Conservation (phyloP, 2,329 filamentous ascomycete genomes). For the Fusarium armeniacum region DNA sequence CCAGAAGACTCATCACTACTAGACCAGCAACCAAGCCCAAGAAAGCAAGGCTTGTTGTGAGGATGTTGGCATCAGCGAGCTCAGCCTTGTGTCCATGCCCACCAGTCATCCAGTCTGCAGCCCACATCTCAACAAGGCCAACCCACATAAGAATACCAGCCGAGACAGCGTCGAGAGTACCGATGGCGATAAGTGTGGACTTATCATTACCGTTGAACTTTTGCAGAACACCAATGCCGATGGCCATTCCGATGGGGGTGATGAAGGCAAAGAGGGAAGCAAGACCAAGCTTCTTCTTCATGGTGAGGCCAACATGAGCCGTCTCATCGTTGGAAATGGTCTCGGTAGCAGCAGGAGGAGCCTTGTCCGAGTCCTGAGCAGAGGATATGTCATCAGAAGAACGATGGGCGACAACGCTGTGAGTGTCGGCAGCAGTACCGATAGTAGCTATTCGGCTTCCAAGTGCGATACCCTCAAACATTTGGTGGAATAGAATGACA, state of each 20-base stretch:
- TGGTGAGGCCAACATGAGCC: slow-evolving; percentile 50
- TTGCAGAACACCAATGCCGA: slow-evolving; percentile 79
- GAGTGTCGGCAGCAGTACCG: slow-evolving; percentile 49
- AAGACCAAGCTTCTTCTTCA: slow-evolving; percentile 71
- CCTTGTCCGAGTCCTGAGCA: slow-evolving; percentile 50
- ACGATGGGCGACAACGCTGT: slow-evolving; percentile 45
- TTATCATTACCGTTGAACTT: slow-evolving; percentile 80
- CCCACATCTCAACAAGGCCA: slow-evolving; percentile 84
- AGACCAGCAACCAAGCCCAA: slow-evolving; percentile 72
- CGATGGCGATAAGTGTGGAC: slow-evolving; percentile 77
- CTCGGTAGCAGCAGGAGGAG: slow-evolving; percentile 43
- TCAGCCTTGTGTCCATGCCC: slow-evolving; percentile 59
- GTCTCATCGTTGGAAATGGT: slow-evolving; percentile 32
- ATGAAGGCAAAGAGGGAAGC: slow-evolving; percentile 75
- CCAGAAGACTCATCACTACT: slow-evolving; percentile 78
- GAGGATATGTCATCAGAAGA: slow-evolving; percentile 32
- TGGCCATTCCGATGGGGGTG: slow-evolving; percentile 84
- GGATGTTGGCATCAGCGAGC: slow-evolving; percentile 64
- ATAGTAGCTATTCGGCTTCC: slow-evolving; percentile 78
- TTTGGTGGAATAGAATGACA: slow-evolving; percentile 83
- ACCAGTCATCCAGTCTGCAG: slow-evolving; percentile 76
- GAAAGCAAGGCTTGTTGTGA: slow-evolving; percentile 65
- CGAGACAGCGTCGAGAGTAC: slow-evolving; percentile 79
- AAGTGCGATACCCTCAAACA: slow-evolving; percentile 82
- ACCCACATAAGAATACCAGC: slow-evolving; percentile 86